phyloP scores from a whole-genome alignment of 2,329 filamentous ascomycete genomes.

The Ceratocystis destructans region DNA sequence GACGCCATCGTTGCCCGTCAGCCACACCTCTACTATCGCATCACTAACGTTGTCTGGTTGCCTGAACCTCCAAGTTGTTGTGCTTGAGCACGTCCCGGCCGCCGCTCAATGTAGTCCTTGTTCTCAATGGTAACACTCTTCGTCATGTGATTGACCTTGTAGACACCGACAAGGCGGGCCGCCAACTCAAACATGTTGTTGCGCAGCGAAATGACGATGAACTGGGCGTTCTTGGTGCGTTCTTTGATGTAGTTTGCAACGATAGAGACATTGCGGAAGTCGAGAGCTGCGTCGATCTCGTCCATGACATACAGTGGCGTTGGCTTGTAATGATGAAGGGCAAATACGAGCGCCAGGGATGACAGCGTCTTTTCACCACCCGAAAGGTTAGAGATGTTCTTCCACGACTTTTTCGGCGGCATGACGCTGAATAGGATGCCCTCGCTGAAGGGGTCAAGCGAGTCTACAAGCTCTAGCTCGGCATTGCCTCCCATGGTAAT shows the following conservation, averaged over 20 bases:
- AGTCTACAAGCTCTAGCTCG: conserved; percentile 92
- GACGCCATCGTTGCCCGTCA: background rate
- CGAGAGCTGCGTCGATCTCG: conserved; percentile 93
- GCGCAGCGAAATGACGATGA: conserved; percentile 91
- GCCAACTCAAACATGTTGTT: conserved; percentile 99
- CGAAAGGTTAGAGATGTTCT: conserved; percentile 91
- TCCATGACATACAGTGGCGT: conserved; percentile 99
- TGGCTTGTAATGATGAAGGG: conserved; percentile 92
- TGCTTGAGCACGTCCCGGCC: conserved; percentile 26
- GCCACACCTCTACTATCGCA: conserved; percentile 10
- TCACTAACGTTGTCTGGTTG: conserved; percentile 14
- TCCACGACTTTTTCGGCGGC: conserved; percentile 99
- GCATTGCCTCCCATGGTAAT: conserved; percentile 99
- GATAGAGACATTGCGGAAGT: conserved; percentile 97
- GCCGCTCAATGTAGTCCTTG: conserved; percentile 52
- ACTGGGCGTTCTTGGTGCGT: conserved; percentile 96
- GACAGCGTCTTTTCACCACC: conserved; percentile 96
- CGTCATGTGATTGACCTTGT: conserved; percentile 99
- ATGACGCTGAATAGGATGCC: conserved; percentile 96
- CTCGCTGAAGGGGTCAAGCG: conserved; percentile 89
- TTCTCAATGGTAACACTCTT: conserved; percentile 87
- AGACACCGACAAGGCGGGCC: conserved; percentile 87
- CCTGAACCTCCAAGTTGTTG: conserved; percentile 8
- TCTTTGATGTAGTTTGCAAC: conserved; percentile 99
- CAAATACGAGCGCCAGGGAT: conserved; percentile 90